Conservation (phyloP, 2,329 filamentous ascomycete genomes). For the Chalara sp. region DNA sequence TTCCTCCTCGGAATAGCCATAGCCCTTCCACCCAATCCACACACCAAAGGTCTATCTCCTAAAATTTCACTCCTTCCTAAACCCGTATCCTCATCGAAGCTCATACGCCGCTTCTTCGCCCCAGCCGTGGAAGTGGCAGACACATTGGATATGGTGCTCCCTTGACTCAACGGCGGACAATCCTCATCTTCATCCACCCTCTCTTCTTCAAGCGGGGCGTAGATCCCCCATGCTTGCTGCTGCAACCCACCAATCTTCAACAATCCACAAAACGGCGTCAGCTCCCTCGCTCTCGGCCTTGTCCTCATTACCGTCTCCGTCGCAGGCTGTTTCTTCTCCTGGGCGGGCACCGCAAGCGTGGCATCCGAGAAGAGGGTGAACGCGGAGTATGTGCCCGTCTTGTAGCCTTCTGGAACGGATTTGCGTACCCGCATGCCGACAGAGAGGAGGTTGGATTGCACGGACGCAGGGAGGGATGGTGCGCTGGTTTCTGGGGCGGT, state of each 20-base stretch:
- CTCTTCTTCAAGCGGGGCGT: slow-evolving; percentile 27
- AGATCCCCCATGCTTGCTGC: slow-evolving; percentile 33
- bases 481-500: slow-evolving; percentile 7
- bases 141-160: slow-evolving; percentile 11
- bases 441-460: slow-evolving; percentile 78
- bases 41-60: neutral
- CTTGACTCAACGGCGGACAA: slow-evolving; percentile 21
- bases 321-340: slow-evolving; percentile 19
- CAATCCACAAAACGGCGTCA: slow-evolving; percentile 76
- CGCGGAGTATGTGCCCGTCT: slow-evolving; percentile 54
- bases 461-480: slow-evolving; percentile 34
- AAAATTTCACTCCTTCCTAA: neutral
- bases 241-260: slow-evolving; percentile 65
- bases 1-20: slow-evolving; percentile 15
- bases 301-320: slow-evolving; percentile 7
- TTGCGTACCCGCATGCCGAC: slow-evolving; percentile 96
- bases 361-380: slow-evolving; percentile 46
- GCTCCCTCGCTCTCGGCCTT: slow-evolving; percentile 42
- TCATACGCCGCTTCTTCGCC: slow-evolving; percentile 20
- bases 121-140: slow-evolving; percentile 6
- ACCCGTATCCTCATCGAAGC: slow-evolving; percentile 18
- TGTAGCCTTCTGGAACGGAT: slow-evolving; percentile 89
- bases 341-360: slow-evolving; percentile 11
- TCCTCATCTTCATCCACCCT: slow-evolving; percentile 25
- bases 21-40: slow-evolving; percentile 17